Base-by-base conservation (phyloP, 106 monocot genomes). In the Gastrodia elata region DNA sequence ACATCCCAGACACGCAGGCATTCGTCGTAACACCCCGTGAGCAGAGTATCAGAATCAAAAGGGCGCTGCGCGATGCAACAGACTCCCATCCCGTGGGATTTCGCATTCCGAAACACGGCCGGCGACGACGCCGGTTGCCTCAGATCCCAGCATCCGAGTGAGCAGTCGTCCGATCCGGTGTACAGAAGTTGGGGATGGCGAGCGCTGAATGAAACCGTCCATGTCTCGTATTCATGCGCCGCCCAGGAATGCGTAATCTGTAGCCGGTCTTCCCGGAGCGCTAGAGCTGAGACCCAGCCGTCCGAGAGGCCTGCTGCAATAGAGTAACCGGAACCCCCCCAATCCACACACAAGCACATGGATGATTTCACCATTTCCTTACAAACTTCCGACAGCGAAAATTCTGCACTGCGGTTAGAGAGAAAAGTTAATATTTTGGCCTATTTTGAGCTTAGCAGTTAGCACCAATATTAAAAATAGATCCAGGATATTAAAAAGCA, bases 1-100 rank as follows among this genome's bases (percentile, higher is more conserved):
- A 91, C 46, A 80, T 93, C 97, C 97, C 93, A 98, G 43, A 81
- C 84, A 74, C 97, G 88, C 24, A 98, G 75, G 34, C 48, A 82
- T 75, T 98, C 97, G 72, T 98, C 97, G 37, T 93, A 98, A 46
- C 93, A 91, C 49, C 97, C 90, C 13, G 90, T 93, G 48, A 93
- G 86, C 16, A 98, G 71, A 22, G 75, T 72, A 69, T 91, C 83
- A 1, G 82, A 41, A 68, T 86, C 81, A 18, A 48, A 68, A 22
- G 83, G 82, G 59, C 36, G 72, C 68, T 83, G 90, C 15, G 90
- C 74, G 55, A 98, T 88, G 59, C 90, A 87, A 56, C 93, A 98
- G 2, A 97, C 97, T 36, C 93, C 97, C 97, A 97, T 97, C 46
- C 83, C 84, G 77, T 97, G 97, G 9, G 97, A 81, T 73, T 90